Conservation (phyloP, 78 protist species). For the Dictyostelium citrinum region DNA sequence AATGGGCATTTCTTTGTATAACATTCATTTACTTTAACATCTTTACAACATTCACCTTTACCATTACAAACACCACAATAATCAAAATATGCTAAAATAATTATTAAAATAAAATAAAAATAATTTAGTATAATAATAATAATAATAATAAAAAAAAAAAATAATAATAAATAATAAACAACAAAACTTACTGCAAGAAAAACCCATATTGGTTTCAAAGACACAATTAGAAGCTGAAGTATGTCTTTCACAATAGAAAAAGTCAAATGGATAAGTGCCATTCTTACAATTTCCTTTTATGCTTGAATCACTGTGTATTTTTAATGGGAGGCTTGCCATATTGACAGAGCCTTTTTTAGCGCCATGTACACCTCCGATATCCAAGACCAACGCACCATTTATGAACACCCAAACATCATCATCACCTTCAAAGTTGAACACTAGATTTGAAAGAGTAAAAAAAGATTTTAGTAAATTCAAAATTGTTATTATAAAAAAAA, state of each 20-base stretch:
- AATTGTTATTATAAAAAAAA: no score
- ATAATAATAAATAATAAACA: no score
- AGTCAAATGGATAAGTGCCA: slow-evolving; percentile 39
- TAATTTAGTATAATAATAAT: no score
- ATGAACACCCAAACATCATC: slow-evolving; percentile 85
- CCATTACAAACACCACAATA: slow-evolving; percentile 61
- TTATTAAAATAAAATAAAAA: no score
- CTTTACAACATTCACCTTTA: background rate
- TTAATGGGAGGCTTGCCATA: background rate
- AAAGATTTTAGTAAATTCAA: no score
- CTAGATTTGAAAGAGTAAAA: background rate
- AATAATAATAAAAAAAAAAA: no score
- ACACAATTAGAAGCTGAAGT: slow-evolving; percentile 31
- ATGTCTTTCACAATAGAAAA: slow-evolving; percentile 81
- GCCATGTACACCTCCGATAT: slow-evolving; percentile 75
- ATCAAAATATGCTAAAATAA: background rate
- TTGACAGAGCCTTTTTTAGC: background rate
- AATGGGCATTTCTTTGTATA: slow-evolving; percentile 16
- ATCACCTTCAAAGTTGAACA: slow-evolving; percentile 71
- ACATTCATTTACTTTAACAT: background rate
- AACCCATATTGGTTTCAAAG: slow-evolving; percentile 36
- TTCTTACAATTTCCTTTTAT: background rate
- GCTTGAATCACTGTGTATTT: background rate
- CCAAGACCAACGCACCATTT: slow-evolving; percentile 38
- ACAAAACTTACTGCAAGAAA: background rate